These are phyloP conservation scores for Lasiodiplodia citricola DNA, from an alignment of 2,329 filamentous ascomycete species.

Conservation along the genomic window DNA sequence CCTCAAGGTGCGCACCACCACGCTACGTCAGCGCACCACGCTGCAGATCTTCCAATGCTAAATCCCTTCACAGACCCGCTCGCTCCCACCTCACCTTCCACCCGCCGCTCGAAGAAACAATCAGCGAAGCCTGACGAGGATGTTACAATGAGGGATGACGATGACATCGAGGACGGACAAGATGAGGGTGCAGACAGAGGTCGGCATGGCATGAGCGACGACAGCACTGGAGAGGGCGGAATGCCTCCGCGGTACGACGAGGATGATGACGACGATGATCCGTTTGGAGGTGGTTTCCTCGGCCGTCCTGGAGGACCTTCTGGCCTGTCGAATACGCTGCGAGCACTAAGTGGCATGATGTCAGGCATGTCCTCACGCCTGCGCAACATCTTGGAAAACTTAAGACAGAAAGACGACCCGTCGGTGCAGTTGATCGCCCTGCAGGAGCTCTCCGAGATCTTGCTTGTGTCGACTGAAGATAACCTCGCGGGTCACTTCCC, in stretches of 20 bases:
- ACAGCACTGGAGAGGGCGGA: slow-evolving; percentile 69
- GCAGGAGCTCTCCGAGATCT: slow-evolving; percentile 89
- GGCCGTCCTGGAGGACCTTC: slow-evolving; percentile 68
- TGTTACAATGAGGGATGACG: slow-evolving; percentile 70
- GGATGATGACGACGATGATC: slow-evolving; percentile 62
- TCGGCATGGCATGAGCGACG: slow-evolving; percentile 51
- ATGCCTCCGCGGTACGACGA: slow-evolving; percentile 59
- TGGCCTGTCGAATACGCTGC: slow-evolving; percentile 77
- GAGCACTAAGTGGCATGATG: slow-evolving; percentile 91
- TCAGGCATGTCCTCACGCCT: slow-evolving; percentile 80
- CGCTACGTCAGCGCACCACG: slow-evolving; percentile 2
- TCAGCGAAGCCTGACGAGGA: slow-evolving; percentile 62
- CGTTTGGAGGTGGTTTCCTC: slow-evolving; percentile 68
- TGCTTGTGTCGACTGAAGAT: slow-evolving; percentile 95
- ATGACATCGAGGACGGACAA: slow-evolving; percentile 63
- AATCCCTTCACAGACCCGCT: slow-evolving; percentile 29
- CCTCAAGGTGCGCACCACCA: slow-evolving; percentile 54
- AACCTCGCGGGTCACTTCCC: slow-evolving; percentile 94
- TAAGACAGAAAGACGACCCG: slow-evolving; percentile 83
- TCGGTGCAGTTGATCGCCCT: slow-evolving; percentile 90
- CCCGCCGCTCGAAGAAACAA: slow-evolving; percentile 40
- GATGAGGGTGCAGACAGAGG: slow-evolving; percentile 38
- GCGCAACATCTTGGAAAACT: slow-evolving; percentile 62
- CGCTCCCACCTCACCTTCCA: slow-evolving; percentile 37
- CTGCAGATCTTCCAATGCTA: slow-evolving; percentile 5